These are phyloP conservation scores for Artemisia tridentata DNA, from an alignment of 129 eudicot species.

Conservation along the genomic window DNA sequence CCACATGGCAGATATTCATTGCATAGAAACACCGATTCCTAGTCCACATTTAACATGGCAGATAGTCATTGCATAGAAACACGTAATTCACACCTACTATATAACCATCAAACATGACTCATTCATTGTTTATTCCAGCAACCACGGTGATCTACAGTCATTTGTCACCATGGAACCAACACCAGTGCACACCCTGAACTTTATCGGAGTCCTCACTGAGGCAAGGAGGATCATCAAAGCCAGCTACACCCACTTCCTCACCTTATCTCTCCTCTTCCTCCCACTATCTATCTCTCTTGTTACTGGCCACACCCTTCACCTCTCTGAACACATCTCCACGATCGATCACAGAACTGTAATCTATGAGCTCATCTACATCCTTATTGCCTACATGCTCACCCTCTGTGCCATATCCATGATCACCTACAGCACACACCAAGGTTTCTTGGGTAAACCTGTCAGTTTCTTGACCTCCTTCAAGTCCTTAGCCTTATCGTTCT, in stretches of 20 bases:
- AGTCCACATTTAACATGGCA: too few species aligned
- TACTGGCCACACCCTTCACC: too few species aligned
- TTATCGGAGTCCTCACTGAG: constrained; percentile 39
- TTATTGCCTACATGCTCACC: constrained; percentile 28
- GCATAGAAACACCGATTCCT: too few species aligned
- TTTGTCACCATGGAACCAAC: constrained; percentile 22
- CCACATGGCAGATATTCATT: too few species aligned
- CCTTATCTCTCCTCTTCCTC: constrained; percentile 54
- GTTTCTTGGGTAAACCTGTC: constrained; percentile 50
- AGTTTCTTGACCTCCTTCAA: constrained; percentile 39
- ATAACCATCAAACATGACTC: too few species aligned
- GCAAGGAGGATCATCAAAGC: constrained; percentile 42
- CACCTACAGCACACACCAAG: constrained; percentile 55
- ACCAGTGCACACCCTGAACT: constrained; percentile 23
- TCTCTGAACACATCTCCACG: constrained; percentile 13
- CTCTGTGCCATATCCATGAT: constrained; percentile 45
- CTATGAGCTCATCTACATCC: constrained; percentile 28
- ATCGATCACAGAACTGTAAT: constrained; percentile 12
- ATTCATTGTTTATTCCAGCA: not conserved
- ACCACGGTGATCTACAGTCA: constrained; percentile 9
- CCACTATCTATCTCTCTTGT: constrained; percentile 54
- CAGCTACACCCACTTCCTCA: constrained; percentile 50
- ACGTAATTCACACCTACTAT: too few species aligned
- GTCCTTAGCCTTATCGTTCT: constrained; percentile 33
- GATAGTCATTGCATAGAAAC: too few species aligned